phyloP scores from a whole-genome alignment of 768 basidiomycete species.

The Pleurotus tuoliensis region DNA sequence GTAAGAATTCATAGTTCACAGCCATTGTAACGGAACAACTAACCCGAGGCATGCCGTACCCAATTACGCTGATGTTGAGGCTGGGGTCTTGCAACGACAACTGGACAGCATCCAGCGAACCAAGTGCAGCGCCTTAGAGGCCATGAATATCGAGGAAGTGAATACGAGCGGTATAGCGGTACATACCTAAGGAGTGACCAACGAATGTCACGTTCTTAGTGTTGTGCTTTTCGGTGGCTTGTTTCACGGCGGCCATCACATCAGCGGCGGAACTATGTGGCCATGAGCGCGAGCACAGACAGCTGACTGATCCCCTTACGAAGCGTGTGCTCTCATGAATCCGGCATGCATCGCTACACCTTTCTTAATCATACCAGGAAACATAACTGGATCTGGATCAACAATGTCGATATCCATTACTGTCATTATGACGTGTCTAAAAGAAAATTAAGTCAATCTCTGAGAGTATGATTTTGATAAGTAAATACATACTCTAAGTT shows the following conservation, averaged over 20 bases:
- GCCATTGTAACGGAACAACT: background rate
- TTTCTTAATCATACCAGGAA: background rate
- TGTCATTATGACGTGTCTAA: background rate
- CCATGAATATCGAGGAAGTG: background rate
- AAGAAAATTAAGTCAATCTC: background rate
- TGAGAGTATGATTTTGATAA: background rate
- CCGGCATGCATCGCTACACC: background rate
- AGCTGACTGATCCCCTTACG: background rate
- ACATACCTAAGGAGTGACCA: slow-evolving; percentile 2
- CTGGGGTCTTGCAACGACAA: background rate
- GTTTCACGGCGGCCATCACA: slow-evolving; percentile 3
- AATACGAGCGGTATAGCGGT: too few relatives aligned
- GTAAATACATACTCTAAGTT: background rate
- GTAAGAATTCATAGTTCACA: background rate
- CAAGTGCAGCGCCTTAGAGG: background rate
- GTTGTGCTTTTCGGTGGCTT: background rate
- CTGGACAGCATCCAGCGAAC: background rate
- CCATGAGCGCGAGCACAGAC: background rate
- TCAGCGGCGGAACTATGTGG: background rate
- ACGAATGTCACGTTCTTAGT: slow-evolving; percentile 2
- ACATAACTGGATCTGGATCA: background rate
- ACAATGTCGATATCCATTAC: slow-evolving; percentile 4
- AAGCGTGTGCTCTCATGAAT: background rate
- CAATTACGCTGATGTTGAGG: background rate
- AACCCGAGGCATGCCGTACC: slow-evolving; percentile 3